phyloP scores from a whole-genome alignment of 1,139 yeast species.

The Scheffersomyces titani region DNA sequence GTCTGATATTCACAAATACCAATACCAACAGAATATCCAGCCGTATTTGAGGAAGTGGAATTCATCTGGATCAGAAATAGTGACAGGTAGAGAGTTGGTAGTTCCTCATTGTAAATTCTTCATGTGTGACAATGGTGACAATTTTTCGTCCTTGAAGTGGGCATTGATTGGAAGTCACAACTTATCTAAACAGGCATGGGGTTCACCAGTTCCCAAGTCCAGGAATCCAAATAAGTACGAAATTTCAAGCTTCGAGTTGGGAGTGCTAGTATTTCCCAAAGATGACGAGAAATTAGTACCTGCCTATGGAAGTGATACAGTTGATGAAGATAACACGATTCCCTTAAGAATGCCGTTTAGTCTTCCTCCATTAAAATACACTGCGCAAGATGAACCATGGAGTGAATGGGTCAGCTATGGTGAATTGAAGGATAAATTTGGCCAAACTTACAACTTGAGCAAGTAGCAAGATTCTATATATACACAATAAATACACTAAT shows the following conservation, averaged over 20 bases:
- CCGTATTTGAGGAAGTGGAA: constrained; percentile 40
- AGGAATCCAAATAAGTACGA: constrained; percentile 21
- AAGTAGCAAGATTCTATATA: not conserved
- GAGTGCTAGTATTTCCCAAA: constrained; percentile 38
- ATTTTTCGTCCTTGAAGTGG: constrained; percentile 58
- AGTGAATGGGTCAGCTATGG: constrained; percentile 28
- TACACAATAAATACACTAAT: not conserved
- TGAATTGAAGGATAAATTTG: constrained; percentile 19
- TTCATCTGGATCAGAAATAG: constrained; percentile 7
- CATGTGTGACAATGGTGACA: constrained; percentile 47
- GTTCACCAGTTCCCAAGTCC: constrained; percentile 31
- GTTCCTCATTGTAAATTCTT: constrained; percentile 45
- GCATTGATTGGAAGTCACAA: constrained; percentile 67
- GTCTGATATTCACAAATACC: constrained; percentile 21
- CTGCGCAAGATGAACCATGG: constrained; percentile 51
- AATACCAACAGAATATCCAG: constrained; percentile 33
- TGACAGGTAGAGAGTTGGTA: constrained; percentile 34
- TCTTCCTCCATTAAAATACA: constrained; percentile 49
- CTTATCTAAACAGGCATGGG: constrained; percentile 72
- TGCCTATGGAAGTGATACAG: constrained; percentile 37
- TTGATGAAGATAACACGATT: constrained; percentile 12
- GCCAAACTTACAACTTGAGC: constrained; percentile 17
- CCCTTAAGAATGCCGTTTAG: constrained; percentile 56
- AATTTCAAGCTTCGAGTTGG: constrained; percentile 55
- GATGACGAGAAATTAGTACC: constrained; percentile 31